Base-by-base conservation (phyloP, 2,329 filamentous ascomycete genomes). In the Plectosphaerella plurivora region DNA sequence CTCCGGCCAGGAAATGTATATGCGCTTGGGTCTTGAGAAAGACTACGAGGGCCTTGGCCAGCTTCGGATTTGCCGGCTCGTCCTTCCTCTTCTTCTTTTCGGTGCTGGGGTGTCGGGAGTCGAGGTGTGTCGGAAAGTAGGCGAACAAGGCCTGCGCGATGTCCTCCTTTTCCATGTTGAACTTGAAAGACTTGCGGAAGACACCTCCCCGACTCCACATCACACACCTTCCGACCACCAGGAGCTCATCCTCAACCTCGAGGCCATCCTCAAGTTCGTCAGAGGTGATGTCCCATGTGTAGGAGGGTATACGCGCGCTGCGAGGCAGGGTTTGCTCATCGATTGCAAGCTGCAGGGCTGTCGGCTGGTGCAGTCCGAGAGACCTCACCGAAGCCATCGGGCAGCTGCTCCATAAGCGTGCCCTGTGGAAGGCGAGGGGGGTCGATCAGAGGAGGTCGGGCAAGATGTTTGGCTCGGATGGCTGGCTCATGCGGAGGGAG, bases 21-120 rank as follows among this genome's bases (percentile, higher is more conserved):
- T 97, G 93, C 20, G 90, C 91, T 65, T 97, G 93, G 1, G 90
- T 92, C 70, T 89, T 92, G 59, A 99, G 82, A 60, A 97, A 88
- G 48, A 99, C 88, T 8, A 97, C 90, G 55, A 99, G 73, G 5
- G 93, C 91, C 63, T 86, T 80, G 42, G 81, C 79, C 22, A 82
- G 67, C 1, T 58, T 53, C 11, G 58, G 59, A 10, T 58, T 53
- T 11, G 57, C 51, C 8, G 55, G 7, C 14, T 42, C 52, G 14
- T 46, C 51, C 12, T 57, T 46, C 18, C 56, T 42, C 15, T 48
- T 53, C 39, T 28, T 20, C 11, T 54, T 51, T 44, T 54, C 47
- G 22, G 54, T 47, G 8, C 16, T 9, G 11, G 47, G 51, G 15
- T 55, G 53, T 9, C 61, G 56, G 25, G 66, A 63, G 53, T 73